Percentiles rank a stretch among this genome's conserved stretches.
Evolutionary conservation across 441 rosid species (phyloP).

Genomic region (Gossypium lobatum): DNA sequence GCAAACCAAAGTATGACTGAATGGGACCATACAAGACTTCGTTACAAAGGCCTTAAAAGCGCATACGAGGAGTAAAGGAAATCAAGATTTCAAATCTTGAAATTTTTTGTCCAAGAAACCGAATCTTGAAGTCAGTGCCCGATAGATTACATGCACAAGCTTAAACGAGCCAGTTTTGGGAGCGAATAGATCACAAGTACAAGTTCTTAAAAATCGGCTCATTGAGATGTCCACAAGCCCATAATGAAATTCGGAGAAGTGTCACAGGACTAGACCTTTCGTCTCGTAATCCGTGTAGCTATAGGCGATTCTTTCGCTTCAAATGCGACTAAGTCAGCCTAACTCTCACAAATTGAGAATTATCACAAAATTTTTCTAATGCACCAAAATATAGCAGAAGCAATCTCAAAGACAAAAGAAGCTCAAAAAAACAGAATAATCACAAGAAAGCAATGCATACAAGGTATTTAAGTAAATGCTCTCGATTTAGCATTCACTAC

Average conservation of each 20-base stretch:
- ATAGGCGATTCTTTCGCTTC: not conserved
- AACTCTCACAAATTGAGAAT: not conserved
- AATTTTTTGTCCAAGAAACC: not conserved
- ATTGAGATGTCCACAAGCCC: not conserved
- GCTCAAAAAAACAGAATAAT: not conserved
- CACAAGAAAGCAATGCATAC: not conserved
- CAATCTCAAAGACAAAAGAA: no score
- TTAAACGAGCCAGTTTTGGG: not conserved
- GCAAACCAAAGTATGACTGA: not conserved
- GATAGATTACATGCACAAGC: not conserved
- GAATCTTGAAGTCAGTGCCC: not conserved
- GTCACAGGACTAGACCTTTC: not conserved
- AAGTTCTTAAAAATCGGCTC: not conserved
- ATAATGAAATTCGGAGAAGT: not conserved
- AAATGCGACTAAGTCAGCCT: not conserved
- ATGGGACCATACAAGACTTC: not conserved
- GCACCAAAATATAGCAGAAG: not conserved
- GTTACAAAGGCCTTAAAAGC: not conserved
- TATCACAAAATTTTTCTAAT: not conserved
- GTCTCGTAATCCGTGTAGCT: not conserved
- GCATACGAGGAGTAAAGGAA: not conserved
- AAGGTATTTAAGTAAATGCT: not conserved
- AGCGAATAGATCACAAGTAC: not conserved
- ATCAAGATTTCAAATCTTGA: not conserved
- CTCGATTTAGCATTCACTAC: not conserved